phyloP scores from a whole-genome alignment of 2,329 filamentous ascomycete species.

The Botrytis hyacinthi region DNA sequence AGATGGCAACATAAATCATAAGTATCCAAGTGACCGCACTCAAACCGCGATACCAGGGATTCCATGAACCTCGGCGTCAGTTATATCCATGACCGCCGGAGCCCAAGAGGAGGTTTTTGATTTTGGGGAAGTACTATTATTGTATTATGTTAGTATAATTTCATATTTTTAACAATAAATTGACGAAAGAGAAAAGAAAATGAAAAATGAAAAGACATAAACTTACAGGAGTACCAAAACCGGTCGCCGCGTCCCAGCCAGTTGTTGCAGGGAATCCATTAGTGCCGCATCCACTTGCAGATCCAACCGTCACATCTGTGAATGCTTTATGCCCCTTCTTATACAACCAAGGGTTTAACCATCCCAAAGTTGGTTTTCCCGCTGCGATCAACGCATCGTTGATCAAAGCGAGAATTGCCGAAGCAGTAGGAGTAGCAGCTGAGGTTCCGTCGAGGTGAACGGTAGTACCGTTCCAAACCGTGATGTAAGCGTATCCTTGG shows the following conservation, averaged over 20 bases:
- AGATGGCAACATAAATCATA: not conserved
- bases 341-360: constrained; percentile 46
- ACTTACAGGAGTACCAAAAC: constrained; percentile 39
- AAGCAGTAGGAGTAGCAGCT: constrained; percentile 54
- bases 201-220: not conserved
- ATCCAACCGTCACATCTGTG: constrained; percentile 42
- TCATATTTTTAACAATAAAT: too few species aligned
- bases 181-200: too few species aligned
- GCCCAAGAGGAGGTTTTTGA: constrained; percentile 1
- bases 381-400: constrained; percentile 59
- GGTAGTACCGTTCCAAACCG: constrained; percentile 40
- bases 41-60: not conserved
- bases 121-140: not conserved
- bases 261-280: constrained; percentile 33
- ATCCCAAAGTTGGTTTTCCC: constrained; percentile 46
- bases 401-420: constrained; percentile 57
- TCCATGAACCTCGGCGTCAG: not conserved
- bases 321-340: constrained; percentile 39
- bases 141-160: not conserved
- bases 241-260: constrained; percentile 42
- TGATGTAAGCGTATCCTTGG: constrained; percentile 55
- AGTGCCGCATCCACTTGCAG: constrained; percentile 41
- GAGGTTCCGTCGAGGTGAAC: constrained; percentile 49
- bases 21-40: not conserved
- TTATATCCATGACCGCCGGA: not conserved